Percentiles rank a stretch among this genome's conserved stretches.
These are phyloP conservation scores for Arachnopeziza araneosa DNA, from an alignment of 2,329 filamentous ascomycete species.

Conservation along the genomic window DNA sequence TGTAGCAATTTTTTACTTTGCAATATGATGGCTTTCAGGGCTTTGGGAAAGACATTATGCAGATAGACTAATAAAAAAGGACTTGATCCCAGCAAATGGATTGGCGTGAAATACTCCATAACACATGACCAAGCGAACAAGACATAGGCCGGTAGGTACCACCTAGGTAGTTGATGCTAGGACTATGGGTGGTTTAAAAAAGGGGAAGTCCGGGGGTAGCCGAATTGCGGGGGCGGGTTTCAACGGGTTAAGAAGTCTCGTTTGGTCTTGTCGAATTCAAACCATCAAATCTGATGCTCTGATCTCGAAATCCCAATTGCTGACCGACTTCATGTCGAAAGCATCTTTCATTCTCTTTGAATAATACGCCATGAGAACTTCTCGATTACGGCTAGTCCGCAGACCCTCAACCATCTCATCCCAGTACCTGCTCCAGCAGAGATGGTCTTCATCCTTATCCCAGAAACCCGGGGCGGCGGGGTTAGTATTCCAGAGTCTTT, in stretches of 20 bases:
- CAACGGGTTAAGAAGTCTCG: not conserved
- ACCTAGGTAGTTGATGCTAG: no score
- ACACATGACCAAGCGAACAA: no score
- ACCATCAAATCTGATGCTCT: not conserved
- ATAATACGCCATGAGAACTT: not conserved
- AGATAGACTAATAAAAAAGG: no score
- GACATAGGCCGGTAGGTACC: no score
- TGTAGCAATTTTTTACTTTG: not conserved
- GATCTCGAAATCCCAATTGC: not conserved
- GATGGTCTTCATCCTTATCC: conserved; percentile 26
- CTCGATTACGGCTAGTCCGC: not conserved
- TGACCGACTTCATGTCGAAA: not conserved
- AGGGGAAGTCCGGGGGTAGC: not conserved
- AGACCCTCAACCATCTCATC: not conserved
- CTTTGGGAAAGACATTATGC: no score
- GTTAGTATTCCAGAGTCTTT: conserved; percentile 10
- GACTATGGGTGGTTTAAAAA: no score
- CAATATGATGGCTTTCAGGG: no score
- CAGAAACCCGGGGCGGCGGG: conserved; percentile 26
- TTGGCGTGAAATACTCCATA: no score
- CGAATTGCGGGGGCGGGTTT: not conserved
- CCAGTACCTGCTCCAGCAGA: not conserved
- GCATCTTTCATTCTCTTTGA: not conserved
- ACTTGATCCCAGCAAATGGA: no score
- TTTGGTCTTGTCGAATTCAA: not conserved